A percentile compares a stretch with the other conserved stretches of the same genome.
Evolutionary conservation across 2,329 filamentous ascomycete genomes (phyloP).

Genomic region (Alternaria brassicicola): DNA sequence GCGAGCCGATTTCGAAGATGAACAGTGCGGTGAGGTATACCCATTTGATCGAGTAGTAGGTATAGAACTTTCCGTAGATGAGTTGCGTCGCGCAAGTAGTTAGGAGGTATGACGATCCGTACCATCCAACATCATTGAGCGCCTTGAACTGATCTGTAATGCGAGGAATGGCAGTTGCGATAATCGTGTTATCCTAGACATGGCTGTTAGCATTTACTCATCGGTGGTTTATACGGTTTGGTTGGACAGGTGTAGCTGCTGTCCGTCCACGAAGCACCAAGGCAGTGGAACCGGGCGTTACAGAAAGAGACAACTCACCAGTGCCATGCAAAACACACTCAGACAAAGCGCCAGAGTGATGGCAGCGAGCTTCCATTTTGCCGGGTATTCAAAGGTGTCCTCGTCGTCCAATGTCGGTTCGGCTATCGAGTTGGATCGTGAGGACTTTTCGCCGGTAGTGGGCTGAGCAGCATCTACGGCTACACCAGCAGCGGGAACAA

Average conservation of each 20-base stretch:
- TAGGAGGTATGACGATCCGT: conserved; percentile 51
- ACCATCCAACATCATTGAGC: conserved; percentile 56
- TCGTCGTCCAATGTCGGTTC: conserved; percentile 29
- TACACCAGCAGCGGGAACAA: conserved; percentile 28
- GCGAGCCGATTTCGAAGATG: conserved; percentile 60
- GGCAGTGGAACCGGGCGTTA: background rate
- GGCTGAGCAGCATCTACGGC: conserved; percentile 27
- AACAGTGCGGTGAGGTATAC: conserved; percentile 53
- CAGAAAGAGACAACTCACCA: conserved; percentile 29
- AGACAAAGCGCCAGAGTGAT: conserved; percentile 46
- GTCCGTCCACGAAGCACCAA: conserved; percentile 7
- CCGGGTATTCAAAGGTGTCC: conserved; percentile 45
- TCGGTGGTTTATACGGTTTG: background rate
- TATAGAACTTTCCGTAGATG: conserved; percentile 53
- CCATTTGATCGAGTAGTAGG: conserved; percentile 56
- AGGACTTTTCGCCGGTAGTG: conserved; percentile 10
- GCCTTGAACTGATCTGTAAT: conserved; percentile 57
- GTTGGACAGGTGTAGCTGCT: background rate
- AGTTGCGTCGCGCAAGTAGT: conserved; percentile 51
- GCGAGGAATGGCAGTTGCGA: conserved; percentile 55
- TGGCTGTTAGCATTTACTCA: background rate
- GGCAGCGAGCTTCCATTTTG: conserved; percentile 39
- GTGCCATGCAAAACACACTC: conserved; percentile 48
- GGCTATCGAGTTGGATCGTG: conserved; percentile 27
- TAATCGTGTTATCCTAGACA: conserved; percentile 55